Conservation (phyloP, 2,329 filamentous ascomycete genomes). For the Amauroascus verrucosus region DNA sequence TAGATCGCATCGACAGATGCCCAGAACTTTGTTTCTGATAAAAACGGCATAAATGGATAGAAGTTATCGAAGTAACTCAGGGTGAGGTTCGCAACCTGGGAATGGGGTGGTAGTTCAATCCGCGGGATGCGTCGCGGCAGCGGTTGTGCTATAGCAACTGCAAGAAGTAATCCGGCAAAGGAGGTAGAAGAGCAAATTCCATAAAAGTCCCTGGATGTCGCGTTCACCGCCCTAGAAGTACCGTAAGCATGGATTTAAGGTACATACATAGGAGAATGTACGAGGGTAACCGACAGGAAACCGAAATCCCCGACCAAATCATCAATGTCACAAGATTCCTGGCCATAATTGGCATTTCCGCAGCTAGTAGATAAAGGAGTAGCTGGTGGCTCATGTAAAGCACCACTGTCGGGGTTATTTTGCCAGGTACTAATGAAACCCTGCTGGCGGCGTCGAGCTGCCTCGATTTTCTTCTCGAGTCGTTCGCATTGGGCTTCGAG, state of each 20-base stretch:
- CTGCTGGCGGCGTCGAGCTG: constrained; percentile 35
- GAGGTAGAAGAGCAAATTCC: constrained; percentile 81
- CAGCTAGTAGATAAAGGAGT: constrained; percentile 26
- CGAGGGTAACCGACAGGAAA: constrained; percentile 53
- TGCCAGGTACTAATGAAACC: background rate
- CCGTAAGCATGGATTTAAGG: constrained; percentile 15
- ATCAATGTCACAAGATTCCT: constrained; percentile 79
- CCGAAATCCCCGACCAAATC: constrained; percentile 90
- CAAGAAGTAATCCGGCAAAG: constrained; percentile 77
- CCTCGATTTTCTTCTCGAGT: constrained; percentile 62
- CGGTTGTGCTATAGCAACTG: constrained; percentile 65
- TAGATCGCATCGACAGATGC: constrained; percentile 74
- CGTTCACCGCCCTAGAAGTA: constrained; percentile 67
- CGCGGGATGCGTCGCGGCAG: constrained; percentile 49
- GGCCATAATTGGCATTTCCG: constrained; percentile 28
- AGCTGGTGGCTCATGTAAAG: constrained; percentile 14
- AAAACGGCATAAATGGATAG: constrained; percentile 69
- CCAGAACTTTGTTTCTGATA: constrained; percentile 68
- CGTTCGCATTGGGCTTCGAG: constrained; percentile 86
- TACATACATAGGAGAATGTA: background rate
- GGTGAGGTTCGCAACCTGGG: constrained; percentile 56
- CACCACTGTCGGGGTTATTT: background rate
- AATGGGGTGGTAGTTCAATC: constrained; percentile 58
- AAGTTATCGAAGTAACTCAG: constrained; percentile 79
- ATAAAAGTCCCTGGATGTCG: constrained; percentile 87